Base-by-base conservation (phyloP, 2,329 filamentous ascomycete species). In the Curvularia sp. region DNA sequence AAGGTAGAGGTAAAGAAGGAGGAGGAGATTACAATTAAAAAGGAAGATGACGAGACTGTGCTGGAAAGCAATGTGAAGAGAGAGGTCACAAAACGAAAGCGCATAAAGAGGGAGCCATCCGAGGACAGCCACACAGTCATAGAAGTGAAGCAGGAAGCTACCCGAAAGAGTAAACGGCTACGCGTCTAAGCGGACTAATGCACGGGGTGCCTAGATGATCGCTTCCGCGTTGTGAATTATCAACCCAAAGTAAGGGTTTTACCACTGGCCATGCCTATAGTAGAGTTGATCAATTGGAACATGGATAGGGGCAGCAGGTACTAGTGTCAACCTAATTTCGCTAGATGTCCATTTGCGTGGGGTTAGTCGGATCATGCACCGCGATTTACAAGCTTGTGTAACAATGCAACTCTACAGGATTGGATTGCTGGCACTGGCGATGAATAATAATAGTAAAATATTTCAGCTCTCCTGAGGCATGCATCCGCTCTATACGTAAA, bases 1-100 rank as follows among this genome's bases (percentile, higher is more conserved):
- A 84, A 84, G 66, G 74, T 74, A 8, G 80, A 84, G 26, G 26
- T 28, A 4, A 28, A 84, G 55, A 28, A 84, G 55, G 78, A 80
- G 46, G 79, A 82, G 31, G 74, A 74, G 5, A 61, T 71, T 2
- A 61, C 62, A 0, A 65, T 79, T 38, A 79, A 79, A 58, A 66
- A 66, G 13, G 75, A 79, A 55, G 64, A 67, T 10, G 63, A 68
- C 5, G 58, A 67, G 5, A 42, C 55, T 4, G 51, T 65, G 1
- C 9, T 64, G 1, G 57, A 55, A 31, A 50, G 61, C n/a, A 22
- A 59, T 0, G 47, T 67, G 56, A 76, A 74, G 55, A 67, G 72
- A 30, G 79, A 79, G 22, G 4, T 18, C 0, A 15, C 22, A 13
- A 57, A 57, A n/a, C 33, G 55, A 3, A 57, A 57, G 43, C 55